Evolutionary conservation across 179 eudicot species (phyloP).

Genomic region (Carnegiea gigantea): DNA sequence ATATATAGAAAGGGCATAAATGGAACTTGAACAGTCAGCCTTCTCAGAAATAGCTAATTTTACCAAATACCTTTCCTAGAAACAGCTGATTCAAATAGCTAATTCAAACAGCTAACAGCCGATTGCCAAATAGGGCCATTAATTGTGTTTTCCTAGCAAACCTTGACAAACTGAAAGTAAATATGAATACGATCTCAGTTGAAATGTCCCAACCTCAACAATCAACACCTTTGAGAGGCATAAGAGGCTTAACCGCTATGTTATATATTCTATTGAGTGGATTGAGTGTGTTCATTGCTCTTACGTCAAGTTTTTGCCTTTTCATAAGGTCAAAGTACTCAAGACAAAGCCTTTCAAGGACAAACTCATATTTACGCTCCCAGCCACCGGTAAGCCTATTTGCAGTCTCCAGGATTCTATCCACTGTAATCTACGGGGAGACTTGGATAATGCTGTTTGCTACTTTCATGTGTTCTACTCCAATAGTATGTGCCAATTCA

Average conservation of each 20-base stretch:
- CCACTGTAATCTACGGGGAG: background rate
- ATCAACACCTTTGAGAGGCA: background rate
- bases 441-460: background rate
- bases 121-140: too few relatives aligned
- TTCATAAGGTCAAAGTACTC: conserved; percentile 43
- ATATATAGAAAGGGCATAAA: too few relatives aligned
- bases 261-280: too few relatives aligned
- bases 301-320: background rate
- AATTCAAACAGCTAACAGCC: too few relatives aligned
- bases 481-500: background rate
- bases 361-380: conserved; percentile 55
- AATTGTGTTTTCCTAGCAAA: too few relatives aligned
- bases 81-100: too few relatives aligned
- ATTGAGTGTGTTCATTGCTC: background rate
- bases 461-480: background rate
- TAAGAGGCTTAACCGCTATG: too few relatives aligned
- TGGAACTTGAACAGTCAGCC: too few relatives aligned
- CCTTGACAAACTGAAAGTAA: background rate
- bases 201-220: background rate
- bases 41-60: too few relatives aligned
- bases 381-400: conserved; percentile 52
- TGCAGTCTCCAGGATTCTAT: background rate
- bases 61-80: too few relatives aligned
- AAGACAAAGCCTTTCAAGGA: conserved; percentile 48
- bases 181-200: background rate